Percentiles rank a stretch among this genome's conserved stretches.
phyloP scores from a whole-genome alignment of 176 grass and related monocot species.

The Saccharum officinarum region DNA sequence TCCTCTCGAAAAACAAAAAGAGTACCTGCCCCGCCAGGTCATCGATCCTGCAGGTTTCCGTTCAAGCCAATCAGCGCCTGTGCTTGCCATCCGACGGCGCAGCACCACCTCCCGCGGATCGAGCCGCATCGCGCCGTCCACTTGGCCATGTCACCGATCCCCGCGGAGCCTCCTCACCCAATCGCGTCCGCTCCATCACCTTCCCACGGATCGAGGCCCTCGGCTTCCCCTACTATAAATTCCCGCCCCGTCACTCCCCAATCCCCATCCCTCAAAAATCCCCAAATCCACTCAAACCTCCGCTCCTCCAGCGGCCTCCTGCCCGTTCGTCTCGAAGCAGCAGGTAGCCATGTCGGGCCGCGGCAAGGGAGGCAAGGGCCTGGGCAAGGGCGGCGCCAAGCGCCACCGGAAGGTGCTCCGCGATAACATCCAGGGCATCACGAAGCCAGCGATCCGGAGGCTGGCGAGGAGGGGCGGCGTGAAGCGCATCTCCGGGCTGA shows the following conservation, averaged over 20 bases:
- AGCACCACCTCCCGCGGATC: neutral
- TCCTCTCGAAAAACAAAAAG: too few relatives aligned
- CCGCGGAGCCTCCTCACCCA: neutral
- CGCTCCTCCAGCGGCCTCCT: neutral
- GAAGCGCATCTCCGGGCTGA: conserved; percentile 72
- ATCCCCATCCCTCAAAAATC: neutral
- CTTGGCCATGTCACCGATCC: conserved; percentile 45
- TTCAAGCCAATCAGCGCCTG: neutral
- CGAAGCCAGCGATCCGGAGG: conserved; percentile 81
- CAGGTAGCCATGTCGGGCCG: conserved; percentile 60
- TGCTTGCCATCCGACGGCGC: neutral
- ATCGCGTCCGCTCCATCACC: neutral
- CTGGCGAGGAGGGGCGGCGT: conserved; percentile 77
- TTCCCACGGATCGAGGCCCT: conserved; percentile 13
- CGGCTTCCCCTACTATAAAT: neutral
- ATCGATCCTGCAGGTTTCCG: neutral
- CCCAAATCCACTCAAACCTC: neutral
- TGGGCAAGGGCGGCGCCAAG: conserved; percentile 81
- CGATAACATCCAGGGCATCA: conserved; percentile 86
- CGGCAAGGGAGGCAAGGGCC: conserved; percentile 81
- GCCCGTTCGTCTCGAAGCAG: neutral
- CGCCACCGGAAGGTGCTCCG: conserved; percentile 76
- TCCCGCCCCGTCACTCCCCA: neutral
- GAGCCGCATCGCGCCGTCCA: neutral
- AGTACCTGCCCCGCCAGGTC: neutral